These are phyloP conservation scores for Lophiotrema nucula DNA, from an alignment of 495 filamentous ascomycete genomes.

Conservation along the genomic window DNA sequence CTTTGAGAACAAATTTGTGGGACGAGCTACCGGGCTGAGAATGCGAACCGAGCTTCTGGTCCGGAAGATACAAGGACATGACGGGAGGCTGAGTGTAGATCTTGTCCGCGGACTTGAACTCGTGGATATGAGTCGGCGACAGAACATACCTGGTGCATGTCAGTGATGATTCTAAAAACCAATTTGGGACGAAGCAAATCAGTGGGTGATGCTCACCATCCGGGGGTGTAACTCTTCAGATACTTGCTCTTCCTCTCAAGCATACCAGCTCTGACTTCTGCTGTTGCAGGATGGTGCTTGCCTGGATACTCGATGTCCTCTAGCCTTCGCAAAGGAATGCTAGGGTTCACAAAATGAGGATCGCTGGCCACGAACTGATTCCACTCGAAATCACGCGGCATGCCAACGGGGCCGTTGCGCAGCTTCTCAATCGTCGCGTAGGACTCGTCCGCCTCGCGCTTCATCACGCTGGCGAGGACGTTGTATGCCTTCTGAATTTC, in stretches of 20 bases:
- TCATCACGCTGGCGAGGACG: constrained; percentile 83
- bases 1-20: constrained; percentile 98
- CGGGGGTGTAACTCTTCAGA: constrained; percentile 93
- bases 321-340: constrained; percentile 69
- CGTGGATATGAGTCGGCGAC: constrained; percentile 93
- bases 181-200: constrained; percentile 42
- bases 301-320: constrained; percentile 94
- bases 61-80: constrained; percentile 93
- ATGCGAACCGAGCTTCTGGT: constrained; percentile 92
- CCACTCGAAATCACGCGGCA: constrained; percentile 94
- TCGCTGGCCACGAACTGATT: constrained; percentile 76
- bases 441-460: constrained; percentile 79
- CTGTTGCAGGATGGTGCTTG: constrained; percentile 78
- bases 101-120: constrained; percentile 89
- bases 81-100: constrained; percentile 71
- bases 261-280: constrained; percentile 83
- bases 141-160: constrained; percentile 77
- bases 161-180: not conserved
- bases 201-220: constrained; percentile 65
- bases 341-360: constrained; percentile 84
- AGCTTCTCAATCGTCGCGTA: constrained; percentile 78
- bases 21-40: constrained; percentile 80
- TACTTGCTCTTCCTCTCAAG: constrained; percentile 98
- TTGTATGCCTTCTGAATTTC: constrained; percentile 98
- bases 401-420: constrained; percentile 75